Base-by-base conservation (phyloP, 139 green algal species). In the Edaphochlamys debaryana region DNA sequence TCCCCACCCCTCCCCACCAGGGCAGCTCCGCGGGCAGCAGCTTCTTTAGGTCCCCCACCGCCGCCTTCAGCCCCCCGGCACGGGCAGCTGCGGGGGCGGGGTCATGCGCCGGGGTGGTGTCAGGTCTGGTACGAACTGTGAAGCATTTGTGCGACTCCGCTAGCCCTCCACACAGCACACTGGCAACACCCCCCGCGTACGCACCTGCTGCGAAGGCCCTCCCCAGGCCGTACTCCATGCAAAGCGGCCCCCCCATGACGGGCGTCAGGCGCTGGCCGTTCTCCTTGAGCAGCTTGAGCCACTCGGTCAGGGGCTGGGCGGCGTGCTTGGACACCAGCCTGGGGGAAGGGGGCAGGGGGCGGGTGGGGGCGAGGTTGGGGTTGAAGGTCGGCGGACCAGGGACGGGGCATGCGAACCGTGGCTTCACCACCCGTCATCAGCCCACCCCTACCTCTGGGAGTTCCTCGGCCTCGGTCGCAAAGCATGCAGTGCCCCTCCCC, bases 21-120 rank as follows among this genome's bases (percentile, higher is more conserved):
- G 75, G 75, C 75, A 81, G 75, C 38, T 72, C 60, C 5, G 37
- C 27, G 60, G 75, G 75, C 60, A 81, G 64, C 36, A 72, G 9
- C 34, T 41, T 41, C n/a, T 38, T 37, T 25, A 81, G 60, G 58
- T 81, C 75, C n/a, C 71, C 60, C 30, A 20, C 17, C 40, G 71
- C 75, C 19, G 75, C 60, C 37, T 72, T 60, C 34, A 81, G 60
- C 23, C 45, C 64, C 29, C 32, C n/a, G 17, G 19, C 52, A n/a
- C 60, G 60, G n/a, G 75, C 75, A 25, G 75, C 75, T 81, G 75
- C 48, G 23, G 32, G 36, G 25, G n/a, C 27, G 8, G 68, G 29
- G 38, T 4, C n/a, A n/a, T n/a, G n/a, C n/a, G n/a, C n/a, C n/a
- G n/a, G n/a, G n/a, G n/a, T n/a, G n/a, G n/a, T n/a, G n/a, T n/a